Conservation (phyloP, 2,329 filamentous ascomycete species). For the Thermothelomyces thermophilus region DNA sequence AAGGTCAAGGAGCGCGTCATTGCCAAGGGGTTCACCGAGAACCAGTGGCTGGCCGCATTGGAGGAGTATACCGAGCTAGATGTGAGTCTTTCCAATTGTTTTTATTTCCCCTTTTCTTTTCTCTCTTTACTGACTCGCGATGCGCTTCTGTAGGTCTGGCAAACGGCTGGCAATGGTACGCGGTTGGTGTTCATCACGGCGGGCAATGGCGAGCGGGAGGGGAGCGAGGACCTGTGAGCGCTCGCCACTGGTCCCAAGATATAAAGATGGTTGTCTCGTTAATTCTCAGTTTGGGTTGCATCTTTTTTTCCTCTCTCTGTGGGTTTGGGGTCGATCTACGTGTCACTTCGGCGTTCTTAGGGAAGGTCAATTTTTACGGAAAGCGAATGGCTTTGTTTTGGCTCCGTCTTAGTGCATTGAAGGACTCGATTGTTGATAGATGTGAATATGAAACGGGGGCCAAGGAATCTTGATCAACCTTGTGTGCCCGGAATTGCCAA, state of each 20-base stretch:
- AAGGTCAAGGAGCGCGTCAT: conserved; percentile 87
- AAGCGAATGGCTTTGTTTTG: background rate
- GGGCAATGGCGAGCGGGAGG: conserved; percentile 44
- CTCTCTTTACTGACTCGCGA: conserved; percentile 1
- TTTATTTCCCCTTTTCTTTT: background rate
- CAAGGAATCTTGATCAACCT: no score
- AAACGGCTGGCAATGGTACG: conserved; percentile 64
- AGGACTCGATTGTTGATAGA: background rate
- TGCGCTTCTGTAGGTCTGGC: conserved; percentile 58
- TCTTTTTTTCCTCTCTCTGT: no score
- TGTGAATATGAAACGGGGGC: background rate
- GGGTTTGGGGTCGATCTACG: conserved; percentile 3
- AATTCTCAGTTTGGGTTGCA: background rate
- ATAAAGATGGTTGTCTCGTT: background rate
- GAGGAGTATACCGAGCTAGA: conserved; percentile 84
- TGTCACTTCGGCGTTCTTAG: conserved; percentile 3
- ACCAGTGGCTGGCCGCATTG: conserved; percentile 80
- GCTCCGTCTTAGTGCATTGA: background rate
- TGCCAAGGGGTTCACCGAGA: conserved; percentile 92
- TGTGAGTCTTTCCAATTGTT: conserved; percentile 54
- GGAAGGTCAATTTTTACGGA: background rate
- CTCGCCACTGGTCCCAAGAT: background rate
- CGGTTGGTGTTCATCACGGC: conserved; percentile 65
- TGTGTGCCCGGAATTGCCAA: no score
- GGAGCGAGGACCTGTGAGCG: conserved; percentile 19